phyloP scores from a whole-genome alignment of 2,329 filamentous ascomycete genomes.

The Ploettnerulaceae sp. region DNA sequence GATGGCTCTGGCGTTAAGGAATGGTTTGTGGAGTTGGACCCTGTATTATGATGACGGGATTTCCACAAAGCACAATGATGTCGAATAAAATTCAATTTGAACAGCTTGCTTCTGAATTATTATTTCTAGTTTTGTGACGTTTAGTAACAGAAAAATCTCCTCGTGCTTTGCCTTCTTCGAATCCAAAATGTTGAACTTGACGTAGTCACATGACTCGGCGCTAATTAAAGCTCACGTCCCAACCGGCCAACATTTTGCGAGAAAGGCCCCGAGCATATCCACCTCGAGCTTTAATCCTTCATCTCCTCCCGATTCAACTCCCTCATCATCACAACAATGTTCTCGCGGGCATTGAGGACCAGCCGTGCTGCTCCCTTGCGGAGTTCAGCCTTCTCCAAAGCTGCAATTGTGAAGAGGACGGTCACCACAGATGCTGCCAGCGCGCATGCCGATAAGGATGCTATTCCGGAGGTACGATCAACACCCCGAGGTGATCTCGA shows the following conservation, averaged over 20 bases:
- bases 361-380: constrained; percentile 56
- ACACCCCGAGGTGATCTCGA: background rate
- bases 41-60: too few relatives aligned
- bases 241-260: constrained; percentile 16
- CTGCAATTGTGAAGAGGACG: constrained; percentile 49
- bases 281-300: constrained; percentile 14
- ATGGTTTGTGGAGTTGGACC: too few relatives aligned
- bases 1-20: too few relatives aligned
- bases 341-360: constrained; percentile 64
- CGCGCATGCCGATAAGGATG: constrained; percentile 76
- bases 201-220: constrained; percentile 2
- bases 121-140: too few relatives aligned
- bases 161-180: background rate
- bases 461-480: constrained; percentile 58
- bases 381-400: constrained; percentile 25
- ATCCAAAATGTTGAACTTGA: constrained; percentile 6
- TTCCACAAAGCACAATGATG: too few relatives aligned
- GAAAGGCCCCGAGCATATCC: constrained; percentile 10
- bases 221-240: constrained; percentile 5
- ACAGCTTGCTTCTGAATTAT: too few relatives aligned
- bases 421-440: constrained; percentile 96
- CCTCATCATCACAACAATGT: constrained; percentile 47
- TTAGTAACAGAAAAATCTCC: too few relatives aligned
- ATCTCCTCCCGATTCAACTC: constrained; percentile 3
- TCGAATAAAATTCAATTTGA: too few relatives aligned